Percentiles rank a stretch among this genome's conserved stretches.
Conservation (phyloP, 108 stramenopile species). For the Phaeodactylum tricornutum region DNA sequence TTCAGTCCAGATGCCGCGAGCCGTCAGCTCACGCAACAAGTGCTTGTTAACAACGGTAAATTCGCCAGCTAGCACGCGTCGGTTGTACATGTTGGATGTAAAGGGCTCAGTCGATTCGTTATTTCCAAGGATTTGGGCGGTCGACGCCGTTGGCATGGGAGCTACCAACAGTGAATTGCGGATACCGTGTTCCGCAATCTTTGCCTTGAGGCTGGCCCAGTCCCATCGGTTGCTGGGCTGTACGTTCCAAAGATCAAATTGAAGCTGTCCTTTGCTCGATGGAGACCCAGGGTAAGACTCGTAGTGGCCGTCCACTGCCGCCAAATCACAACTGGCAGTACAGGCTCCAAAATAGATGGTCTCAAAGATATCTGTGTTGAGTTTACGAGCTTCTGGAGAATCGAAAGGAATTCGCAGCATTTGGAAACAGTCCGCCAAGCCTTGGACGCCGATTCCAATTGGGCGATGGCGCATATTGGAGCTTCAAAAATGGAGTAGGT, state of each 20-base stretch:
- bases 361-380: conserved; percentile 98
- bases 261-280: conserved; percentile 88
- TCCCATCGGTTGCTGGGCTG: conserved; percentile 86
- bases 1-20: conserved; percentile 93
- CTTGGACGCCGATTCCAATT: conserved; percentile 99
- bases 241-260: conserved; percentile 98
- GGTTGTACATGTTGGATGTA: conserved; percentile 98
- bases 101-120: conserved; percentile 99
- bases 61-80: conserved; percentile 98
- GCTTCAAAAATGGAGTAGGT: conserved; percentile 1
- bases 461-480: conserved; percentile 98
- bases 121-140: conserved; percentile 98
- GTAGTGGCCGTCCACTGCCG: conserved; percentile 88
- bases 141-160: conserved; percentile 99
- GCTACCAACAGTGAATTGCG: conserved; percentile 97
- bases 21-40: conserved; percentile 91
- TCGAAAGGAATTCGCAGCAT: conserved; percentile 96
- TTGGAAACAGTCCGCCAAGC: conserved; percentile 95
- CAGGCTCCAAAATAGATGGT: conserved; percentile 98
- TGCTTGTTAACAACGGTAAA: conserved; percentile 99
- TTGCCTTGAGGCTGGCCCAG: conserved; percentile 84
- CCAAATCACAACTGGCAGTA: conserved; percentile 89
- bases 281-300: conserved; percentile 92
- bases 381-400: conserved; percentile 59
- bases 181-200: conserved; percentile 85